Base-by-base conservation (phyloP, 208 protist genomes). In the Leishmania gerbilli region DNA sequence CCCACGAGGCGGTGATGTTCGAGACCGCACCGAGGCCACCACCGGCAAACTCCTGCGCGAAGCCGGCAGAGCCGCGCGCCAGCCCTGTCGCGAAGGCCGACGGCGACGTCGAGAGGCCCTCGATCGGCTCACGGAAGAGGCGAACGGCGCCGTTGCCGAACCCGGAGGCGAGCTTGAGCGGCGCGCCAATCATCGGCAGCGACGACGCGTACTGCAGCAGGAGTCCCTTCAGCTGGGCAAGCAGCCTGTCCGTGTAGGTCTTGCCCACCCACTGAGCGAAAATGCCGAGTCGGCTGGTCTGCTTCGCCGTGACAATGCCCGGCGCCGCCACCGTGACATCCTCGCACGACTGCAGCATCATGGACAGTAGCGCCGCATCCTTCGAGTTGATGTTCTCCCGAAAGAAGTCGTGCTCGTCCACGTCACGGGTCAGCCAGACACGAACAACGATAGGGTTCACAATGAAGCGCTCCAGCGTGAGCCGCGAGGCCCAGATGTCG, bases 141-240 rank as follows among this genome's bases (percentile, higher is more conserved):
- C 91, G 91, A 77, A 95, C 90, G 1, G 92, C 91, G 45, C 95
- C 95, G 74, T 84, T 88, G 64, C 93, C 90, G 77, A 98, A 86
- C 75, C 91, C 89, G 31, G 90, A 92, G 67, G 92, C 86, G 62
- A 98, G 87, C 84, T 95, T 92, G 42, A 98, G 85, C 1, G 95
- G 93, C 0, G 91, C 93, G 7, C 95, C 95, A 55, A 98, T 89
- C 55, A 98, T 81, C 21, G 95, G 95, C 53, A 98, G 82, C 67
- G 95, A 98, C 21, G 91, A 90, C 49, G 95, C 95, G 86, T 97
- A 98, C 83, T 98, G 95, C 77, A 97, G 86, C 64, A 95, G 56
- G 45, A 98, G 76, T 3, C 89, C 95, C 42, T 87, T 82, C 40
- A 96, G 80, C 83, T 95, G 93, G 6, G 89, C 62, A 21, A 94